Conservation (phyloP, 345 rosid species). For the Melaleuca quinquenervia region DNA sequence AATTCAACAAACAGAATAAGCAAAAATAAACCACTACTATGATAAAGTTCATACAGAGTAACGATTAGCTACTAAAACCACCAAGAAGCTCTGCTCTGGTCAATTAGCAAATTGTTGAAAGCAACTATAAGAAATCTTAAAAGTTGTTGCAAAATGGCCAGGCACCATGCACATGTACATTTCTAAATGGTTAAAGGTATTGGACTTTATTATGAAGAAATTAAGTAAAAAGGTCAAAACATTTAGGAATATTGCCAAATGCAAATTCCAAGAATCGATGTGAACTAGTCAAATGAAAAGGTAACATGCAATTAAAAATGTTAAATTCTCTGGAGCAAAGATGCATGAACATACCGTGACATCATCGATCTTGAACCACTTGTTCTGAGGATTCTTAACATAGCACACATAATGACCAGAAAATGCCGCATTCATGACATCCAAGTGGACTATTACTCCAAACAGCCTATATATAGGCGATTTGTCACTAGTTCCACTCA, state of each 20-base stretch:
- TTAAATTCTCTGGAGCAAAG: not conserved
- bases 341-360: conserved; percentile 45
- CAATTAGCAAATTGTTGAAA: not conserved
- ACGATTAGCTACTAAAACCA: not conserved
- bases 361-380: conserved; percentile 96
- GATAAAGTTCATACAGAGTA: not conserved
- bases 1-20: not conserved
- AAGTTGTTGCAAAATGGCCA: not conserved
- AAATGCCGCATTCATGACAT: conserved; percentile 82
- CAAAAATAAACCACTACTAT: not conserved
- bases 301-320: not conserved
- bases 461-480: conserved; percentile 78
- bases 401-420: conserved; percentile 97
- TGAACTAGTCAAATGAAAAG: not conserved
- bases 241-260: not conserved
- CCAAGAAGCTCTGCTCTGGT: not conserved
- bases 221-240: not conserved
- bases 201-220: not conserved
- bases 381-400: conserved; percentile 61
- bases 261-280: not conserved
- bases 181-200: not conserved
- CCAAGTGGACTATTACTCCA: conserved; percentile 95
- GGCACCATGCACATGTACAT: not conserved
- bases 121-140: not conserved
- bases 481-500: conserved; percentile 75